These are phyloP conservation scores for Erythrophleum ivorense DNA, from an alignment of 331 rosid species.

Conservation along the genomic window DNA sequence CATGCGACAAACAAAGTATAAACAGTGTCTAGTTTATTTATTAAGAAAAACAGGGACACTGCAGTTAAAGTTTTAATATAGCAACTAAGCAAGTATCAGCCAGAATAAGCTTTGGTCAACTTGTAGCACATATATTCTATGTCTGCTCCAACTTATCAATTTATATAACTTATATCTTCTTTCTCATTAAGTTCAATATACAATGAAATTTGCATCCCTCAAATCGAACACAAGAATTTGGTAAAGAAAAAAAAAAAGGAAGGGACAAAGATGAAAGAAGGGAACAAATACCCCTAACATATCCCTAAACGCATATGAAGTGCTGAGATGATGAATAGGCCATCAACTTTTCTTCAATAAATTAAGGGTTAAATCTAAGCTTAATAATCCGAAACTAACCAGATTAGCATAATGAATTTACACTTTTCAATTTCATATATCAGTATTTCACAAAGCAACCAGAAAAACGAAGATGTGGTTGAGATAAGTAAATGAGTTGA, in stretches of 20 bases:
- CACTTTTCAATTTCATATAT: background rate
- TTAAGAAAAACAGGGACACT: background rate
- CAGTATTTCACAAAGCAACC: background rate
- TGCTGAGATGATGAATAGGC: background rate
- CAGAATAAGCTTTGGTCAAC: constrained; percentile 1
- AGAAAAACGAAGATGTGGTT: background rate
- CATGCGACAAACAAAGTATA: constrained; percentile 9
- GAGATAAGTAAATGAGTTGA: background rate
- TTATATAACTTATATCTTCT: background rate
- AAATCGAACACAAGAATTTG: background rate
- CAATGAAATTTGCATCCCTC: constrained; percentile 1
- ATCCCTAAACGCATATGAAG: background rate
- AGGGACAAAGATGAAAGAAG: background rate
- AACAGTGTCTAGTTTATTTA: constrained; percentile 5
- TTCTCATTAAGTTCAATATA: background rate
- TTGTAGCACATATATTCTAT: background rate
- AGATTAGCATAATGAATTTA: background rate
- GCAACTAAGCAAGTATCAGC: background rate
- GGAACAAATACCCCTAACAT: background rate
- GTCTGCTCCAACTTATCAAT: background rate
- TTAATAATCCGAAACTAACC: background rate
- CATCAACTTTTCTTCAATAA: background rate
- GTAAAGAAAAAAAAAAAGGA: background rate
- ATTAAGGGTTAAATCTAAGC: background rate
- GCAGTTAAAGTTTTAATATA: constrained; percentile 6